Conservation (phyloP, 768 basidiomycete genomes). For the Tubosaeta sp. region DNA sequence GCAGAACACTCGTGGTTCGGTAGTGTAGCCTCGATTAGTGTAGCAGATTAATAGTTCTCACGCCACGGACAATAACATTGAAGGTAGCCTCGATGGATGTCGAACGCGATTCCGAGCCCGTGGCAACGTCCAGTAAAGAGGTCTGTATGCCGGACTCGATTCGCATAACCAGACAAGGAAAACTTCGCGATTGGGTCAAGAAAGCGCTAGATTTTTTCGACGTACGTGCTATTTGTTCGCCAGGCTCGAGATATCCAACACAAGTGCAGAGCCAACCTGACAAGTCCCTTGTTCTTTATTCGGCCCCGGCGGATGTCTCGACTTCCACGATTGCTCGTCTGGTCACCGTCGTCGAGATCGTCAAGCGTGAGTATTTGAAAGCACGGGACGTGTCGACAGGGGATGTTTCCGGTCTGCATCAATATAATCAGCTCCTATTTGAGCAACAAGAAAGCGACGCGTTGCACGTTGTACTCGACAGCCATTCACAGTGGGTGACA, state of each 20-base stretch:
- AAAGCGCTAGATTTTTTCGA: slow-evolving; percentile 52
- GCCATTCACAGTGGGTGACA: slow-evolving; percentile 54
- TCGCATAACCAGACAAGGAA: slow-evolving; percentile 54
- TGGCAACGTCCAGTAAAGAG: slow-evolving; percentile 3
- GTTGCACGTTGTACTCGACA: slow-evolving; percentile 42
- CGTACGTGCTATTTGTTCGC: slow-evolving; percentile 32
- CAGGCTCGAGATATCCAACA: slow-evolving; percentile 1
- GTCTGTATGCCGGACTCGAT: slow-evolving; percentile 30
- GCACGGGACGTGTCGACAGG: slow-evolving; percentile 40
- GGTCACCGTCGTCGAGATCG: slow-evolving; percentile 75
- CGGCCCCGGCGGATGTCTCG: slow-evolving; percentile 42
- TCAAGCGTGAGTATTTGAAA: slow-evolving; percentile 76
- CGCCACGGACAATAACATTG: no score
- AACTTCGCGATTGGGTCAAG: slow-evolving; percentile 49
- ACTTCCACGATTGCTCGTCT: slow-evolving; percentile 53
- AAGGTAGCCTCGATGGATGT: slow-evolving; percentile 19
- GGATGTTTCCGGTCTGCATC: slow-evolving; percentile 57
- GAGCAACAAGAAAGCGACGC: slow-evolving; percentile 30
- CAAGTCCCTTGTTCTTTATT: slow-evolving; percentile 54
- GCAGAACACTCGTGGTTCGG: slow-evolving; percentile 54
- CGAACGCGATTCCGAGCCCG: slow-evolving; percentile 2
- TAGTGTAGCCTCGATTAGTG: slow-evolving; percentile 29
- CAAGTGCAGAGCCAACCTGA: slow-evolving; percentile 42
- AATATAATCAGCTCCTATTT: slow-evolving; percentile 69
- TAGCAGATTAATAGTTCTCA: slow-evolving; percentile 12